Percentiles rank a stretch among this genome's conserved stretches.
Evolutionary conservation across 768 basidiomycete species (phyloP).

Genomic region (Suillus subaureus): DNA sequence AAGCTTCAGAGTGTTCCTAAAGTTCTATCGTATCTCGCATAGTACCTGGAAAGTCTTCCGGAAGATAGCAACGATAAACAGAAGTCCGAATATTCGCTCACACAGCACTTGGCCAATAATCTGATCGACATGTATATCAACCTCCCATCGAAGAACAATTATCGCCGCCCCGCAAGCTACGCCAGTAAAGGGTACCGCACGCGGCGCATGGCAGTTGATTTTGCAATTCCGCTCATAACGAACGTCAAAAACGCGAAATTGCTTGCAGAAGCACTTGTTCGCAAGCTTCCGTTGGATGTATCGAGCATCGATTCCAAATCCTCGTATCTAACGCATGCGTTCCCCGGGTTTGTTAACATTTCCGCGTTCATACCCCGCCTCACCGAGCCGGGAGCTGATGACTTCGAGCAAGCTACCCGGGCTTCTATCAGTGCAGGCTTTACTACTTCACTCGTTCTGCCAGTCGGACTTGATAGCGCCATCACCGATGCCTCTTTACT

Average conservation of each 20-base stretch:
- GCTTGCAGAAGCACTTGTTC: slow-evolving; percentile 88
- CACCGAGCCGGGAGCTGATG: slow-evolving; percentile 43
- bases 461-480: slow-evolving; percentile 59
- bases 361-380: slow-evolving; percentile 83
- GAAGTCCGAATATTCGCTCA: slow-evolving; percentile 97
- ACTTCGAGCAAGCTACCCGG: slow-evolving; percentile 69
- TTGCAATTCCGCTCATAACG: slow-evolving; percentile 94
- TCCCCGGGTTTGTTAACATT: slow-evolving; percentile 92
- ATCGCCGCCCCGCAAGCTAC: slow-evolving; percentile 95
- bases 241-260: slow-evolving; percentile 99
- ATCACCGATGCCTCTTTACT: slow-evolving; percentile 73
- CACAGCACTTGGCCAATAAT: slow-evolving; percentile 95
- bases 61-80: slow-evolving; percentile 75
- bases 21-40: slow-evolving; percentile 13
- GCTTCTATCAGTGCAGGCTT: slow-evolving; percentile 91
- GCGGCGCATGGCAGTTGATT: slow-evolving; percentile 98
- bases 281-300: slow-evolving; percentile 89
- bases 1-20: not conserved
- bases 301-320: slow-evolving; percentile 92
- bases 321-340: slow-evolving; percentile 84
- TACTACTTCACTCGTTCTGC: slow-evolving; percentile 80
- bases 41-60: slow-evolving; percentile 90
- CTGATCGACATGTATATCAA: slow-evolving; percentile 99
- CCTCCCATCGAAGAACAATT: slow-evolving; percentile 96
- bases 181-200: slow-evolving; percentile 96